Percentiles rank a stretch among this genome's conserved stretches.
Conservation (phyloP, 202 grass and related monocot species). For the Saccharum hybrid region DNA sequence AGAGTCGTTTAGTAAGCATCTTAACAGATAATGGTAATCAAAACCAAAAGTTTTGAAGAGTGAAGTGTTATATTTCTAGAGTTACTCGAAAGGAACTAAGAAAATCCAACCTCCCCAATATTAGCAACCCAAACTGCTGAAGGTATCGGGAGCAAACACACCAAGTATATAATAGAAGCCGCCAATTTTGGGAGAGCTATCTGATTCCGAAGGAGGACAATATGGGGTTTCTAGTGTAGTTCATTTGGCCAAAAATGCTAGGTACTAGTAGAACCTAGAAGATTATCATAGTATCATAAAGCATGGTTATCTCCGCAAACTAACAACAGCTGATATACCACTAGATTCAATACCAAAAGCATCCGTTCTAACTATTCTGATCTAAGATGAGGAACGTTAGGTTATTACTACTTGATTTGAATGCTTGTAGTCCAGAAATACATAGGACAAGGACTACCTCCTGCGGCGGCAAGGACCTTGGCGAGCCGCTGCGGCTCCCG, state of each 20-base stretch:
- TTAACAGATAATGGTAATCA: constrained; percentile 5
- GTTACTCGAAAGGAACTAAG: neutral
- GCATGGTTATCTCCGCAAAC: too few relatives aligned
- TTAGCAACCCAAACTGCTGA: neutral
- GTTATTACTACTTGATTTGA: neutral
- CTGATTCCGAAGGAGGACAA: neutral
- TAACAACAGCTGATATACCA: neutral
- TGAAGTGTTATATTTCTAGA: neutral
- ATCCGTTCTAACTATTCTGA: neutral
- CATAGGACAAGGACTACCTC: constrained; percentile 52
- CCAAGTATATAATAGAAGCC: neutral
- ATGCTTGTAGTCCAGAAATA: neutral
- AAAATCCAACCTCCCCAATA: neutral
- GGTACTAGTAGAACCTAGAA: neutral
- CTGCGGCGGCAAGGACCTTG: constrained; percentile 82
- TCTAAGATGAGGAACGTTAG: neutral
- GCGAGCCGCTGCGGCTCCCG: constrained; percentile 65
- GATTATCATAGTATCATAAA: neutral
- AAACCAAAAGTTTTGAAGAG: neutral
- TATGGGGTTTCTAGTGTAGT: neutral
- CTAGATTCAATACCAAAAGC: neutral
- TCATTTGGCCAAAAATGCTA: constrained; percentile 3
- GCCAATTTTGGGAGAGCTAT: neutral
- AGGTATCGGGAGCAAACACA: neutral
- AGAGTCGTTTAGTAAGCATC: constrained; percentile 27